Evolutionary conservation across 768 basidiomycete species (phyloP), one percentile per base, ranked within the genome.

Genomic region (Botryobasidium botryosum): DNA sequence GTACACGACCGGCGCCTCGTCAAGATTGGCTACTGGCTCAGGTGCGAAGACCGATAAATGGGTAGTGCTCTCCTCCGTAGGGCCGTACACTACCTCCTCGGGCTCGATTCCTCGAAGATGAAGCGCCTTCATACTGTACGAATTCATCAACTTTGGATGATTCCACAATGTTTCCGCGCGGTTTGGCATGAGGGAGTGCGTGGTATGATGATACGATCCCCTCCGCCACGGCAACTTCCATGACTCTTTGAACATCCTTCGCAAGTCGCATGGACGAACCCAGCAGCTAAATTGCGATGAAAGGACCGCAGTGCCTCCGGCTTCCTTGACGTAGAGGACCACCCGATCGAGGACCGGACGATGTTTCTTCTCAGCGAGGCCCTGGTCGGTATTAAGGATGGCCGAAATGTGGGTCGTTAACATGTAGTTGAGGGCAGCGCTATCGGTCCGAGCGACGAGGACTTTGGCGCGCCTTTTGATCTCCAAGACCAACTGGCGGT

Each of bases 111-210:
- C 53, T 44, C 52, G 54, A 44, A 67, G 44, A 44, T 64, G 61
- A 4, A 65, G 50, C 0, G 64, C 59, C 51, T 68, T 68, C 66
- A 68, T 68, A 51, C 65, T 67, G 52, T 63, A 65, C 13, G 17
- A 8, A n/a, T 12, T 12, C 12, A 33, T 18, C 18, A 33, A 18
- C 12, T 18, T 12, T 18, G 10, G 10, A 18, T 33, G 10, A 18
- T 33, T 33, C 12, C 18, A 12, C 12, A 33, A 33, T 12, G 12
- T 12, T 33, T 12, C 12, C 12, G 32, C 12, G 5, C 7, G 8
- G 60, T 23, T 47, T 2, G 56, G 46, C 32, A 66, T 67, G 31
- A 59, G 48, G 4, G 47, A 48, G 53, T 65, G 63, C 2, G 61
- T 66, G n/a, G 61, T 61, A 27, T 65, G 63, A 49, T 59, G 57